Evolutionary conservation across 148 eudicot species (phyloP).

Genomic region (Amaranthus palmeri): DNA sequence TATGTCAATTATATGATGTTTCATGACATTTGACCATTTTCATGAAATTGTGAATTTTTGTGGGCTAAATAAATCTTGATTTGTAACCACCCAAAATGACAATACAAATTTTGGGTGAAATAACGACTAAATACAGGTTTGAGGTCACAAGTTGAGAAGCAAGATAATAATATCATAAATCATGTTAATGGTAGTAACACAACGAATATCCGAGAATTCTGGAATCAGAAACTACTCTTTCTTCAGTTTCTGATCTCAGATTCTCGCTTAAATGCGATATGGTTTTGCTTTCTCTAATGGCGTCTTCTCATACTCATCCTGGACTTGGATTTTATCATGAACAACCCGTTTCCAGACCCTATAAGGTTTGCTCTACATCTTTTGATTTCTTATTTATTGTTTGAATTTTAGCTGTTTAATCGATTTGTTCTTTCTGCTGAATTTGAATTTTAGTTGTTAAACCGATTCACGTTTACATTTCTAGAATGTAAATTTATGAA

Average conservation of each 20-base stretch:
- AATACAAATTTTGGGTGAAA: background rate
- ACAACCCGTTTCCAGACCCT: slow-evolving; percentile 23
- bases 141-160: background rate
- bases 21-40: too few species aligned
- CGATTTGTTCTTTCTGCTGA: background rate
- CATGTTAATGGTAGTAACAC: too few species aligned
- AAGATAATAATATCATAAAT: background rate
- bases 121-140: background rate
- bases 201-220: background rate
- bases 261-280: slow-evolving; percentile 29
- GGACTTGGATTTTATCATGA: slow-evolving; percentile 36
- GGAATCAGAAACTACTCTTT: slow-evolving; percentile 14
- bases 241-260: slow-evolving; percentile 27
- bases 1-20: too few species aligned
- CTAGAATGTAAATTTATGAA: too few species aligned
- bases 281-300: slow-evolving; percentile 26
- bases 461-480: too few species aligned
- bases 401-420: background rate
- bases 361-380: slow-evolving; percentile 32
- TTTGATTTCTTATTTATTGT: background rate
- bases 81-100: background rate
- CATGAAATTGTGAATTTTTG: too few species aligned
- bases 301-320: slow-evolving; percentile 41
- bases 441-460: too few species aligned
- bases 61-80: too few species aligned